phyloP scores from a whole-genome alignment of 306 rosid genomes.

The Glycyrrhiza uralensis region DNA sequence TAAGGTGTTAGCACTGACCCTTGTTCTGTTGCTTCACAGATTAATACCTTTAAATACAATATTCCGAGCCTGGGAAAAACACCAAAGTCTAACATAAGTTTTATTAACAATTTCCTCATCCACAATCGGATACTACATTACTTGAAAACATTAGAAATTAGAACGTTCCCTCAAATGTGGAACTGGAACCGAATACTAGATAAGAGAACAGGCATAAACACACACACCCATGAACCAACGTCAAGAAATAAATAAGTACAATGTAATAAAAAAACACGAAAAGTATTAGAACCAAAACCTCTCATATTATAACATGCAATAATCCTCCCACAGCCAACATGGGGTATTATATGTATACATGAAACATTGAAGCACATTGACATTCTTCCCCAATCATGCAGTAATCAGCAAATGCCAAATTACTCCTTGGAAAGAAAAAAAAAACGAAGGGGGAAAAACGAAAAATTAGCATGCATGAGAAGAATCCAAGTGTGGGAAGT shows the following conservation, averaged over 20 bases:
- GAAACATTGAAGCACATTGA: neutral
- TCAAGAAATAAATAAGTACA: neutral
- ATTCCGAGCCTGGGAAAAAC: neutral
- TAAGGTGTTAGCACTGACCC: neutral
- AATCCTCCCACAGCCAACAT: neutral
- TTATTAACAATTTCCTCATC: neutral
- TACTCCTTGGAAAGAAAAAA: neutral
- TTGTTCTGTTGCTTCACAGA: too few relatives aligned
- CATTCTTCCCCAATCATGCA: neutral
- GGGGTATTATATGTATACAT: neutral
- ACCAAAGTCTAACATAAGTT: neutral
- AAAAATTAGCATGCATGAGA: neutral
- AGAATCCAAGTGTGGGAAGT: neutral
- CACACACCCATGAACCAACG: too few relatives aligned
- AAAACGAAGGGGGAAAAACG: neutral
- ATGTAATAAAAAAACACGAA: neutral
- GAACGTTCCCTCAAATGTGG: neutral
- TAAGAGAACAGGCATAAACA: neutral
- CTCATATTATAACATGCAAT: neutral
- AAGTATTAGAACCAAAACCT: neutral
- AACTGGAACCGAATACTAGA: neutral
- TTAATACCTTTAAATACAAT: too few relatives aligned
- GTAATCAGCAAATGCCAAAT: neutral
- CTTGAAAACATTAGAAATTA: neutral
- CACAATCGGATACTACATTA: neutral